Conservation (phyloP, 2,329 filamentous ascomycete genomes). For the Microascus cirrosus region DNA sequence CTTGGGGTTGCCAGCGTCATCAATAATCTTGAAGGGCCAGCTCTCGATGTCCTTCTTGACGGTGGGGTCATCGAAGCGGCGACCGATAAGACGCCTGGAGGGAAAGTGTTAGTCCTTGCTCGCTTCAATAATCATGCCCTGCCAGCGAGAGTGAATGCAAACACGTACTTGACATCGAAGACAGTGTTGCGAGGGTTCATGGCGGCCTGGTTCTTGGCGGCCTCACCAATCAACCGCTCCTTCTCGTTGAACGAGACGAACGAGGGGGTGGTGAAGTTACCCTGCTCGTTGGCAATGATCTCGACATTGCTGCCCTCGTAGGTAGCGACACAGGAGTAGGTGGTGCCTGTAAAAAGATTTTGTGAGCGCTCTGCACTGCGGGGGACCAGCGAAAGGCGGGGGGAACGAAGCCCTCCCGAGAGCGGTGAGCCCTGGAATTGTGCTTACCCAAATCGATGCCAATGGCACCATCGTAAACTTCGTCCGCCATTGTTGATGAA, state of each 20-base stretch:
- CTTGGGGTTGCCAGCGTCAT: conserved; percentile 77
- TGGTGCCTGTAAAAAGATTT: conserved; percentile 58
- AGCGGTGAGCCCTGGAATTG: conserved; percentile 4
- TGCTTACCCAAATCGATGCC: conserved; percentile 97
- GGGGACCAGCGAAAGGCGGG: neutral
- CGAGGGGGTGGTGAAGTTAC: conserved; percentile 95
- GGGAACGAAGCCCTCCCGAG: neutral
- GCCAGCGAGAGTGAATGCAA: neutral
- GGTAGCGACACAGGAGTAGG: conserved; percentile 98
- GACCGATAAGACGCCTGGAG: conserved; percentile 86
- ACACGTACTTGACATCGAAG: conserved; percentile 94
- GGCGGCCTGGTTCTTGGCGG: conserved; percentile 98
- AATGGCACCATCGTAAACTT: conserved; percentile 99
- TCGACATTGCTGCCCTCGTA: conserved; percentile 99
- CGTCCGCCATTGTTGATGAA: conserved; percentile 71
- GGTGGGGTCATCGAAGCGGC: conserved; percentile 85
- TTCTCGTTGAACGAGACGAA: conserved; percentile 99
- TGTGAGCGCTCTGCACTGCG: conserved; percentile 2
- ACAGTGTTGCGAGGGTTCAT: conserved; percentile 98
- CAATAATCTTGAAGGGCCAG: conserved; percentile 98
- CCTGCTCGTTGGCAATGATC: conserved; percentile 99
- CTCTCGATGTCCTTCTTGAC: conserved; percentile 99
- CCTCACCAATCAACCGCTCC: conserved; percentile 98
- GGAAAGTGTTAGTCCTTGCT: neutral
- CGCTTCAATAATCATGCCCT: neutral